Evolutionary conservation across 176 grass and related monocot genomes (phyloP).

Genomic region (Zizania latifolia): DNA sequence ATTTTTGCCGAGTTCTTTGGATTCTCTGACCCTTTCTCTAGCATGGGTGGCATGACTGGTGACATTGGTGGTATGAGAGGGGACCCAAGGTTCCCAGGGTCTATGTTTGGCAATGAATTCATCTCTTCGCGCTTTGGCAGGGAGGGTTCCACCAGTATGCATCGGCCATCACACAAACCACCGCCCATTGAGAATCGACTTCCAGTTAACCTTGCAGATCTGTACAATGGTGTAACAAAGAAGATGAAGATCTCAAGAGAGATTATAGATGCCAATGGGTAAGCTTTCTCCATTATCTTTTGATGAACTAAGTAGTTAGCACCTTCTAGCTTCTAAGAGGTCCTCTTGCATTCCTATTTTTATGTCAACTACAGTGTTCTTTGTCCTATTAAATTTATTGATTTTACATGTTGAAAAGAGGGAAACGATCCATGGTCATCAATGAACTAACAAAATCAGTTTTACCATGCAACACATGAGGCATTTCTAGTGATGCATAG

Average conservation of each 20-base stretch:
- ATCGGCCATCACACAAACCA: constrained; percentile 38
- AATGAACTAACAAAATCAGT: background rate
- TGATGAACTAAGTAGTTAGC: background rate
- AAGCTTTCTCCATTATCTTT: constrained; percentile 18
- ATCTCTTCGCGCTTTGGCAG: constrained; percentile 31
- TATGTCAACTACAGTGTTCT: background rate
- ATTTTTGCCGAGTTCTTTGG: constrained; percentile 88
- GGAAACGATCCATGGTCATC: background rate
- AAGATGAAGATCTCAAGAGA: constrained; percentile 99
- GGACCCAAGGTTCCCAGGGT: constrained; percentile 49
- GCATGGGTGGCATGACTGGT: constrained; percentile 29
- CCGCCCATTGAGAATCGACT: constrained; percentile 62
- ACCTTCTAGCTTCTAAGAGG: background rate
- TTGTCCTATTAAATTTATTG: background rate
- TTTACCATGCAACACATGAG: background rate
- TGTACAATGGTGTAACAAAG: constrained; percentile 82
- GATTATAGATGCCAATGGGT: constrained; percentile 58
- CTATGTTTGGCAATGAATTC: constrained; percentile 52
- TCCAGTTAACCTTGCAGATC: constrained; percentile 63
- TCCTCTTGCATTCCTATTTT: background rate
- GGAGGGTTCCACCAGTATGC: constrained; percentile 43
- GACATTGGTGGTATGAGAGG: constrained; percentile 34
- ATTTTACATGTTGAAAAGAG: too few relatives aligned
- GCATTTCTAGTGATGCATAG: background rate
- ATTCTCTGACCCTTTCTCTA: constrained; percentile 34